Conservation (phyloP, 2,329 filamentous ascomycete genomes). For the Dothistroma pini region DNA sequence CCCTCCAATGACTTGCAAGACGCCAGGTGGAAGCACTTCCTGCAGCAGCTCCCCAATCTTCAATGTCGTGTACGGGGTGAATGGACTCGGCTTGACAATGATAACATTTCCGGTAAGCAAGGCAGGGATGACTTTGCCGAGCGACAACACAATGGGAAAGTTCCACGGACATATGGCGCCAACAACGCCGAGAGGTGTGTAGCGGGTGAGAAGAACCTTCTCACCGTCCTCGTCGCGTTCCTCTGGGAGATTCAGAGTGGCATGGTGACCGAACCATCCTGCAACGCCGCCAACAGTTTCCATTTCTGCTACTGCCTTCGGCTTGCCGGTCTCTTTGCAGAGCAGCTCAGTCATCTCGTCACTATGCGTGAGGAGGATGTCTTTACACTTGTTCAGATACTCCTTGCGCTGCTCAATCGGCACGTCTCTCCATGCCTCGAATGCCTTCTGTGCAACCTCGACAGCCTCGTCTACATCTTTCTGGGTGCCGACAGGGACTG, state of each 20-base stretch:
- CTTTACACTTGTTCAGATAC: constrained; percentile 33
- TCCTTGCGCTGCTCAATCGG: constrained; percentile 38
- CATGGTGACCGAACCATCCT: constrained; percentile 40
- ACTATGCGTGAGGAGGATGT: constrained; percentile 31
- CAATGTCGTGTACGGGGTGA: constrained; percentile 56
- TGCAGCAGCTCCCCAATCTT: constrained; percentile 60
- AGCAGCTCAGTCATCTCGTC: constrained; percentile 37
- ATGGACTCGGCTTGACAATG: constrained; percentile 44
- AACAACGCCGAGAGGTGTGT: constrained; percentile 47
- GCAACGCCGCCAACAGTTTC: constrained; percentile 37
- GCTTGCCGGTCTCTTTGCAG: constrained; percentile 40
- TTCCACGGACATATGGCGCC: constrained; percentile 48
- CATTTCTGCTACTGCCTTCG: constrained; percentile 40
- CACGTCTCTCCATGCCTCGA: constrained; percentile 33
- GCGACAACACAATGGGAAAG: constrained; percentile 52
- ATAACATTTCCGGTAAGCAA: constrained; percentile 49
- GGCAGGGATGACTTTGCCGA: constrained; percentile 55
- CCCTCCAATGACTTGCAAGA: constrained; percentile 59
- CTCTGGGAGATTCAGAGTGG: constrained; percentile 35
- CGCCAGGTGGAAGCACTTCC: constrained; percentile 58
- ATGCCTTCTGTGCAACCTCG: constrained; percentile 35
- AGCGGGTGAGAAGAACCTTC: constrained; percentile 46
- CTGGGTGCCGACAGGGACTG: constrained; percentile 37
- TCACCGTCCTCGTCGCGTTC: constrained; percentile 46
- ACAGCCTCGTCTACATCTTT: constrained; percentile 40